Percentiles rank a stretch among this genome's conserved stretches.
phyloP scores from a whole-genome alignment of 2,329 filamentous ascomycete genomes.

The Paracoccidioides brasiliensis region DNA sequence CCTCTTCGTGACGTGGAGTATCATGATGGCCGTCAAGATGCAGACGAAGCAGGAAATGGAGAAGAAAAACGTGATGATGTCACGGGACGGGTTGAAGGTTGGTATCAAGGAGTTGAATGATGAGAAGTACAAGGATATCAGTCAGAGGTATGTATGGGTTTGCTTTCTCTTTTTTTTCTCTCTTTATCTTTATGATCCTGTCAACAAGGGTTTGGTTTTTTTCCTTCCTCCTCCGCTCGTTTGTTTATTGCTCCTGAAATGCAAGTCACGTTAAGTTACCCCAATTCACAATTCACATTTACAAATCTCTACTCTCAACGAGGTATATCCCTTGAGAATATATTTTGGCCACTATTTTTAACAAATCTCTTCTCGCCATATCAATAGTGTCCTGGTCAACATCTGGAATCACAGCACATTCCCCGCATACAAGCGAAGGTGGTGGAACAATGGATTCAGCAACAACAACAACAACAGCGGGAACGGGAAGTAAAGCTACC shows the following conservation, averaged over 20 bases:
- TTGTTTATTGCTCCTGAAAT: too few species aligned
- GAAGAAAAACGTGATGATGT: conserved; percentile 48
- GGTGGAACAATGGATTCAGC: conserved; percentile 21
- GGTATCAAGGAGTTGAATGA: conserved; percentile 44
- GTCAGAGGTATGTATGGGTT: conserved; percentile 36
- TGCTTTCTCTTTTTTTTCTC: background rate
- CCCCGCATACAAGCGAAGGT: conserved; percentile 33
- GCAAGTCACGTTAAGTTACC: too few species aligned
- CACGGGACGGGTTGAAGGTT: conserved; percentile 48
- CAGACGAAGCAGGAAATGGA: conserved; percentile 49
- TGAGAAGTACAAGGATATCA: conserved; percentile 47
- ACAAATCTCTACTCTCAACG: too few species aligned
- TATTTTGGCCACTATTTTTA: background rate
- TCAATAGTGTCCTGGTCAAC: conserved; percentile 33
- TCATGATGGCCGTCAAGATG: conserved; percentile 45
- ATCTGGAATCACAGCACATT: conserved; percentile 36
- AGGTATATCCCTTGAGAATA: background rate
- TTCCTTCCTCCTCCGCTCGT: background rate
- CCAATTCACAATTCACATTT: too few species aligned
- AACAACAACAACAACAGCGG: conserved; percentile 8
- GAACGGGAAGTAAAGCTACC: background rate
- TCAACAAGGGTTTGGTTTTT: too few species aligned
- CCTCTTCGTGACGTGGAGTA: conserved; percentile 45
- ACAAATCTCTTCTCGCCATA: background rate
- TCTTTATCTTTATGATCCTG: background rate